A percentile compares a stretch with the other conserved stretches of the same genome.
phyloP scores from a whole-genome alignment of 371 early-diverging fungal genomes.

The Syncephalastrum contaminatum region DNA sequence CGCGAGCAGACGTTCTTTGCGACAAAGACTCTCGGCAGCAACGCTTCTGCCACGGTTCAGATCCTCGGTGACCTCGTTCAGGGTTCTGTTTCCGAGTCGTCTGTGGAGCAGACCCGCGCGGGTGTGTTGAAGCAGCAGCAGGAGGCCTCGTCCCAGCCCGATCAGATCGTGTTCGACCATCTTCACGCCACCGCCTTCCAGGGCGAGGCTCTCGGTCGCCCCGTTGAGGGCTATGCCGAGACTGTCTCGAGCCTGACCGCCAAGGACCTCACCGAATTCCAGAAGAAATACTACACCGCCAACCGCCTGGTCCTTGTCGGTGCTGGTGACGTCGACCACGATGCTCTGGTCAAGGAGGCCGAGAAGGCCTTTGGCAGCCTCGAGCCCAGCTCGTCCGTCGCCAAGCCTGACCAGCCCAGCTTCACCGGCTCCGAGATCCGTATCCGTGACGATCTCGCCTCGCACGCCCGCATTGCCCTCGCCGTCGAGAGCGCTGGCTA shows the following conservation, averaged over 20 bases:
- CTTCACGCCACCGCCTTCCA: slow-evolving; percentile 94
- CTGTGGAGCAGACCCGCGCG: slow-evolving; percentile 68
- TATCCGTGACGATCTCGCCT: slow-evolving; percentile 86
- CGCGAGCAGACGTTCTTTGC: slow-evolving; percentile 96
- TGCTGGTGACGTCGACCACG: slow-evolving; percentile 91
- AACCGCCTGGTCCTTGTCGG: slow-evolving; percentile 92
- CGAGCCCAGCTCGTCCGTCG: slow-evolving; percentile 36
- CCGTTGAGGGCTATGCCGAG: slow-evolving; percentile 85
- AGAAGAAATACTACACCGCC: slow-evolving; percentile 83
- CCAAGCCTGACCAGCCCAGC: slow-evolving; percentile 46
- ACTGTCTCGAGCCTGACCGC: slow-evolving; percentile 82
- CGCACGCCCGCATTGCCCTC: slow-evolving; percentile 88
- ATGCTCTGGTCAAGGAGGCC: slow-evolving; percentile 83
- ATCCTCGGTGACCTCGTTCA: slow-evolving; percentile 87
- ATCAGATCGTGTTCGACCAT: slow-evolving; percentile 87
- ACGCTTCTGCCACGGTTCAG: slow-evolving; percentile 77
- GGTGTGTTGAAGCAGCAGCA: slow-evolving; percentile 87
- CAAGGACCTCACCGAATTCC: slow-evolving; percentile 78
- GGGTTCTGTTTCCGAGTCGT: slow-evolving; percentile 73
- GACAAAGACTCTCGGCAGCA: slow-evolving; percentile 79
- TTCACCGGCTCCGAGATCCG: slow-evolving; percentile 92
- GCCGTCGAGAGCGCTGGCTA: slow-evolving; percentile 92
- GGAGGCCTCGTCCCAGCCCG: slow-evolving; percentile 66
- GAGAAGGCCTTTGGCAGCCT: slow-evolving; percentile 81
- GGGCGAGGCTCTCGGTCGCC: slow-evolving; percentile 81